A percentile compares a stretch with the other conserved stretches of the same genome.
Evolutionary conservation across 2,329 filamentous ascomycete species (phyloP).

Genomic region (Aspergillus puulaauensis): DNA sequence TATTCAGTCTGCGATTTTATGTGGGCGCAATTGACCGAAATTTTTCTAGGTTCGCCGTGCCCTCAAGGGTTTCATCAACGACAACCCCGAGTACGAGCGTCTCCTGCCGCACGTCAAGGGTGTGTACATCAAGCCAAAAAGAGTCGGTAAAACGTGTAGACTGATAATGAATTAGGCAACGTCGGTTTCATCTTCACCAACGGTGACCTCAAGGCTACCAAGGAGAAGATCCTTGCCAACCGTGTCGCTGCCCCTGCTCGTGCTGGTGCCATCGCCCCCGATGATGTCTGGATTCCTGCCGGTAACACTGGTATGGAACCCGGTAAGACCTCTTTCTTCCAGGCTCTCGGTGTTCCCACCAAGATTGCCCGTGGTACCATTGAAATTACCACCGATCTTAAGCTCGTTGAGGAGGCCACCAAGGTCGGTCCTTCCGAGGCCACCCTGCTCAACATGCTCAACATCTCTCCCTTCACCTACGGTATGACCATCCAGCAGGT

Average conservation of each 20-base stretch:
- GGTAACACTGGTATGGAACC: slow-evolving; percentile 99
- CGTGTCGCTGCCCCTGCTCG: slow-evolving; percentile 96
- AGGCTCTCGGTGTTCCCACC: slow-evolving; percentile 99
- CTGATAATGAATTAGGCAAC: slow-evolving; percentile 59
- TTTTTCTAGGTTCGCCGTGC: slow-evolving; percentile 79
- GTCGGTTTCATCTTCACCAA: slow-evolving; percentile 99
- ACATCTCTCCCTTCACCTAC: slow-evolving; percentile 99
- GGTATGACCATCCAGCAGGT: slow-evolving; percentile 95
- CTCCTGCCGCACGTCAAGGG: slow-evolving; percentile 92
- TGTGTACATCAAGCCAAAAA: slow-evolving; percentile 27
- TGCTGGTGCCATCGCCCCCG: slow-evolving; percentile 93
- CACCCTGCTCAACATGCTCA: slow-evolving; percentile 98
- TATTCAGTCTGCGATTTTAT: not conserved
- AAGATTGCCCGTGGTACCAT: slow-evolving; percentile 99
- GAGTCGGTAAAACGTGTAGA: not conserved
- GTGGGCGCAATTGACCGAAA: slow-evolving; percentile 8
- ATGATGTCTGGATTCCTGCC: slow-evolving; percentile 90
- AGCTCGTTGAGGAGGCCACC: slow-evolving; percentile 87
- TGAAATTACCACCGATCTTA: slow-evolving; percentile 97
- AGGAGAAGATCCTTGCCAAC: slow-evolving; percentile 94
- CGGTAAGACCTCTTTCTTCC: slow-evolving; percentile 99
- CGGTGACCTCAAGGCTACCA: slow-evolving; percentile 83
- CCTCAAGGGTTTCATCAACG: slow-evolving; percentile 87
- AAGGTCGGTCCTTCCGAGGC: slow-evolving; percentile 99
- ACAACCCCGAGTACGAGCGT: slow-evolving; percentile 96